Evolutionary conservation across 305 asterid species (phyloP).

Genomic region (Rubia tinctorum): DNA sequence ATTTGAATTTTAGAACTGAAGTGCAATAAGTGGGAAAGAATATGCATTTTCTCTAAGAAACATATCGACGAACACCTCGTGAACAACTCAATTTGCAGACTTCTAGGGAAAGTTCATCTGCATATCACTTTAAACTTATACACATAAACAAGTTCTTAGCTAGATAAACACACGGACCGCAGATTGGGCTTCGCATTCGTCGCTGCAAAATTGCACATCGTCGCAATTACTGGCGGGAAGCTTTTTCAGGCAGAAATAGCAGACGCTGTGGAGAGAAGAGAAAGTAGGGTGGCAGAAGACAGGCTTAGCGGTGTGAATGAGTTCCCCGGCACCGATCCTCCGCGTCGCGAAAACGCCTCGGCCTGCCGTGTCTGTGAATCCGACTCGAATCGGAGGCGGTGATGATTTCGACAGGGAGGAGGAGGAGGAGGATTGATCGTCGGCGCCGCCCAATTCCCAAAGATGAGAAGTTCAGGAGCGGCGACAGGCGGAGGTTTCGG

Average conservation of each 20-base stretch:
- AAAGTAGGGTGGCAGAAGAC: slow-evolving; percentile 59
- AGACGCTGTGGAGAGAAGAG: slow-evolving; percentile 41
- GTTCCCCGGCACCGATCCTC: slow-evolving; percentile 53
- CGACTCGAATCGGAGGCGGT: slow-evolving; percentile 49
- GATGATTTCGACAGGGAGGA: slow-evolving; percentile 14
- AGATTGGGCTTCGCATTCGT: slow-evolving; percentile 45
- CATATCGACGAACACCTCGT: slow-evolving; percentile 26
- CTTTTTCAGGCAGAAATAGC: slow-evolving; percentile 67
- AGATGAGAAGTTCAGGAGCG: slow-evolving; percentile 7
- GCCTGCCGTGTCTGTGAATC: slow-evolving; percentile 49
- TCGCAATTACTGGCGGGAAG: slow-evolving; percentile 19
- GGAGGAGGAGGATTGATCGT: slow-evolving; percentile 24
- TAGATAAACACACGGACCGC: slow-evolving; percentile 29
- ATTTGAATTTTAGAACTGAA: too few species aligned
- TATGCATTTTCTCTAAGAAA: slow-evolving; percentile 9
- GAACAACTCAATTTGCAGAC: neutral
- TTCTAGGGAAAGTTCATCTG: neutral
- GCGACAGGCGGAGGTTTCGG: slow-evolving; percentile 17
- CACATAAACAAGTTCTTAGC: neutral
- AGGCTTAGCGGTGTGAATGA: slow-evolving; percentile 74
- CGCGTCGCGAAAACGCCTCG: slow-evolving; percentile 67
- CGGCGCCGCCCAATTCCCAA: neutral
- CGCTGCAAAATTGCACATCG: slow-evolving; percentile 47
- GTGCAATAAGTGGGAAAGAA: too few species aligned
- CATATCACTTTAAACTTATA: neutral